These are phyloP conservation scores for Chenopodium quinoa DNA, from an alignment of 148 eudicot genomes.

Conservation along the genomic window DNA sequence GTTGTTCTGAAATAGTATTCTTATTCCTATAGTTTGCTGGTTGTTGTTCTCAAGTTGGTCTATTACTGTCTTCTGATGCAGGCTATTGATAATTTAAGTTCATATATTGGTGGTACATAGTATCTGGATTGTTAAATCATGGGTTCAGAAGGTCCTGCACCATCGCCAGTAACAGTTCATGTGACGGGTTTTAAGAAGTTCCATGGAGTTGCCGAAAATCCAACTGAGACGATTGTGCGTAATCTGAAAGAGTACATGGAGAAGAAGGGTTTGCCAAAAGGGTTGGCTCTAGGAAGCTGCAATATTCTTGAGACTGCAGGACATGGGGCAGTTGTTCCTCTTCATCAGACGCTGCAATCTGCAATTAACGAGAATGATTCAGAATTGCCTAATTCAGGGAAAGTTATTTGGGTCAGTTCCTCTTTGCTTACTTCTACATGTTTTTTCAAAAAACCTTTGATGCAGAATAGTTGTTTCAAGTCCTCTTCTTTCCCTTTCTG, in stretches of 20 bases:
- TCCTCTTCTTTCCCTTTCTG: background rate
- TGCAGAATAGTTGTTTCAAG: conserved; percentile 4
- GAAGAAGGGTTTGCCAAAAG: conserved; percentile 67
- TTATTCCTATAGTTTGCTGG: background rate
- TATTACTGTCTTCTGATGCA: conserved; percentile 29
- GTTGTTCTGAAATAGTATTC: background rate
- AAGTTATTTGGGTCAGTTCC: conserved; percentile 79
- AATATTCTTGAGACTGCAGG: conserved; percentile 92
- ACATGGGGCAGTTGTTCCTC: conserved; percentile 77
- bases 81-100: conserved; percentile 24
- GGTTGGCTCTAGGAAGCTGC: conserved; percentile 83
- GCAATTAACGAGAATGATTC: conserved; percentile 40
- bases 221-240: conserved; percentile 77
- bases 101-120: conserved; percentile 21
- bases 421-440: background rate
- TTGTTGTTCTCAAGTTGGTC: background rate
- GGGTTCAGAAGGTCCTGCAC: conserved; percentile 98
- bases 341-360: conserved; percentile 78
- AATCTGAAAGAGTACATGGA: conserved; percentile 65
- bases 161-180: conserved; percentile 66
- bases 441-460: background rate
- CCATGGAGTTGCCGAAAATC: conserved; percentile 95
- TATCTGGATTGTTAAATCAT: conserved; percentile 40
- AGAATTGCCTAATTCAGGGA: conserved; percentile 41
- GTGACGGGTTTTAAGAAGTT: conserved; percentile 94